Conservation (phyloP, 192 early-diverging fungal genomes). For the Ambispora gerdemannii region DNA sequence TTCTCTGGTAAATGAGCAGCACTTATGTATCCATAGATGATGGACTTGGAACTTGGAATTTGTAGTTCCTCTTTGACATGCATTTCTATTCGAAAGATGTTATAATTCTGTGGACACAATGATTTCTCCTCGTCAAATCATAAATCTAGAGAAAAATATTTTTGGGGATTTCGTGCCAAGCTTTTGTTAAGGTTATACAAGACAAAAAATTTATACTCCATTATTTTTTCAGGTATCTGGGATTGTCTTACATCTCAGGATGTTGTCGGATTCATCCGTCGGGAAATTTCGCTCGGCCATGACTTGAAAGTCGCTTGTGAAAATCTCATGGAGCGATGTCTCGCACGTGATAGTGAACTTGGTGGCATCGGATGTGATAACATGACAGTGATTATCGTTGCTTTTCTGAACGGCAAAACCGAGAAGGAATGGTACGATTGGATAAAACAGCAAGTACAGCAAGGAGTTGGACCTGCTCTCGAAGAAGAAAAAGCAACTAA, state of each 20-base stretch:
- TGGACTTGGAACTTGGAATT: too few species aligned
- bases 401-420: conserved; percentile 72
- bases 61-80: too few species aligned
- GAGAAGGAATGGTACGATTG: conserved; percentile 74
- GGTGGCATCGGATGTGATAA: conserved; percentile 98
- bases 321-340: conserved; percentile 86
- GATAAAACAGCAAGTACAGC: conserved; percentile 35
- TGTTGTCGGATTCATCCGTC: conserved; percentile 81
- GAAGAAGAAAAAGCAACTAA: neutral
- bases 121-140: too few species aligned
- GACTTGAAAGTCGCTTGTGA: conserved; percentile 69
- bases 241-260: conserved; percentile 93
- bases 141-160: too few species aligned
- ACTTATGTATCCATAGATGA: too few species aligned
- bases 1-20: too few species aligned
- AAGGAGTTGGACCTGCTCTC: conserved; percentile 28
- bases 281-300: conserved; percentile 24
- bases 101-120: too few species aligned
- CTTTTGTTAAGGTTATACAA: too few species aligned
- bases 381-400: conserved; percentile 96
- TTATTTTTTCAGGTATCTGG: conserved; percentile 92
- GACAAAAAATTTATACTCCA: too few species aligned
- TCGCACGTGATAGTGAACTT: conserved; percentile 84
- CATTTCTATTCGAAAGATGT: too few species aligned
- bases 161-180: too few species aligned